These are phyloP conservation scores for Raphidocelis subcapitata DNA, from an alignment of 139 green algal genomes.

Conservation along the genomic window DNA sequence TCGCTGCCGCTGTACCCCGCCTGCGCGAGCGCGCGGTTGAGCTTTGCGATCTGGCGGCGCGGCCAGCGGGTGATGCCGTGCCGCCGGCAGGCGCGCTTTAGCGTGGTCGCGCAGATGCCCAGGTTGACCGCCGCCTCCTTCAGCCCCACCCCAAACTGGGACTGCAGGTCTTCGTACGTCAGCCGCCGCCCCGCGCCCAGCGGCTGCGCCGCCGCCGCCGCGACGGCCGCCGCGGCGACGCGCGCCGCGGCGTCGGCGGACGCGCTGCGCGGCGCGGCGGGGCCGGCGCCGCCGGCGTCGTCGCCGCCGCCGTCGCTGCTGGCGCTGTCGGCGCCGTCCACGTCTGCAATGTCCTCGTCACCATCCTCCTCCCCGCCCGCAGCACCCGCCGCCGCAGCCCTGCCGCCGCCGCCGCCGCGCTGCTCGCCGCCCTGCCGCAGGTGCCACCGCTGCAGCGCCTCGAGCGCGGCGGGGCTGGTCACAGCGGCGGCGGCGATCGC, in stretches of 20 bases:
- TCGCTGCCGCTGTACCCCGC: conserved; percentile 24
- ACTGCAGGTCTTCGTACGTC: conserved; percentile 69
- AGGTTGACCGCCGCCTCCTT: conserved; percentile 82
- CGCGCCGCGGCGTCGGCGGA: conserved; percentile 47
- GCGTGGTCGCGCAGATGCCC: conserved; percentile 89
- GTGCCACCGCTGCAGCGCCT: too few relatives aligned
- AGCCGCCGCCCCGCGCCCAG: conserved; percentile 45
- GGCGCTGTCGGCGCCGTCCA: background rate
- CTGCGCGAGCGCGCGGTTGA: conserved; percentile 48
- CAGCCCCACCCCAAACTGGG: conserved; percentile 81
- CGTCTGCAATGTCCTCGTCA: conserved; percentile 18
- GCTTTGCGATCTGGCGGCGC: conserved; percentile 56
- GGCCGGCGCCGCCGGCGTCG: conserved; percentile 9
- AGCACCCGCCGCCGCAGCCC: background rate
- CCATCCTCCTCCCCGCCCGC: conserved; percentile 11
- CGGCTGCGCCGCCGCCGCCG: conserved; percentile 12
- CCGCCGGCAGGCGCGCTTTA: conserved; percentile 81
- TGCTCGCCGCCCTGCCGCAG: conserved; percentile 9
- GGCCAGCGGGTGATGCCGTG: conserved; percentile 89
- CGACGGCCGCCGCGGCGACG: background rate
- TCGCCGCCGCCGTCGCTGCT: conserved; percentile 4
- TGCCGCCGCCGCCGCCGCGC: background rate
- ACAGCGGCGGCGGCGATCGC: too few relatives aligned
- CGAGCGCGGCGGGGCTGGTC: too few relatives aligned
- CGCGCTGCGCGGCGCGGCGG: conserved; percentile 25